A percentile compares a stretch with the other conserved stretches of the same genome.
These are phyloP conservation scores for Usnea hakonensis DNA, from an alignment of 495 filamentous ascomycete species.

Conservation along the genomic window DNA sequence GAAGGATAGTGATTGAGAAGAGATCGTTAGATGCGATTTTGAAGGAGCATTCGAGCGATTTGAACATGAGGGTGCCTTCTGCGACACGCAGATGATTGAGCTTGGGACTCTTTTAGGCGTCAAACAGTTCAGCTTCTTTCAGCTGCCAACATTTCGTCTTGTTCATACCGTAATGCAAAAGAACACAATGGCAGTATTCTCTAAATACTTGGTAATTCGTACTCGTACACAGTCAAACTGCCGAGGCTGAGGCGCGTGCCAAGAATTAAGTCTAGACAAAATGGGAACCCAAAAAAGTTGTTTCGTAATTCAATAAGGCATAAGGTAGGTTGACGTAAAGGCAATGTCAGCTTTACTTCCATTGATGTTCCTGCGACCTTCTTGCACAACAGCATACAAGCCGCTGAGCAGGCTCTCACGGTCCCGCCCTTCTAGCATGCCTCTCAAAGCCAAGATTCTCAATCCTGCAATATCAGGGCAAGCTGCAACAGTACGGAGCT, in stretches of 20 bases:
- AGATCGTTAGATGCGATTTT: constrained; percentile 69
- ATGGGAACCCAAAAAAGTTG: neutral
- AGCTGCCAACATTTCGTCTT: too few relatives aligned
- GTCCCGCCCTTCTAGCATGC: constrained; percentile 55
- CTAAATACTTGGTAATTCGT: too few relatives aligned
- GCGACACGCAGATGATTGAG: constrained; percentile 10
- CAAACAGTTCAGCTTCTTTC: too few relatives aligned
- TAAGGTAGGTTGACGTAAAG: neutral
- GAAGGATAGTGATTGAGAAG: constrained; percentile 79
- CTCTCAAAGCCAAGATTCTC: constrained; percentile 75
- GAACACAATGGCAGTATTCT: too few relatives aligned
- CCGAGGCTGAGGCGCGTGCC: constrained; percentile 13
- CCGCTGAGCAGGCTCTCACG: constrained; percentile 51
- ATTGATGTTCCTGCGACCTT: constrained; percentile 49
- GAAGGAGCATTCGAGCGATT: constrained; percentile 65
- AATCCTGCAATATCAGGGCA: constrained; percentile 50
- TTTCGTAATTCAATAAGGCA: neutral
- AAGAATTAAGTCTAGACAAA: neutral
- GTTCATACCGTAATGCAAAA: too few relatives aligned
- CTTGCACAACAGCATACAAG: constrained; percentile 37
- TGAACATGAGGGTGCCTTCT: constrained; percentile 31
- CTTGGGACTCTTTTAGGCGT: too few relatives aligned
- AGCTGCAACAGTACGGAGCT: constrained; percentile 35
- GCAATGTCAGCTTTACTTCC: constrained; percentile 18
- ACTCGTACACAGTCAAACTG: neutral